Evolutionary conservation across 2,329 filamentous ascomycete genomes (phyloP), one percentile per base, ranked within the genome.

Genomic region (Colletotrichum lentis): DNA sequence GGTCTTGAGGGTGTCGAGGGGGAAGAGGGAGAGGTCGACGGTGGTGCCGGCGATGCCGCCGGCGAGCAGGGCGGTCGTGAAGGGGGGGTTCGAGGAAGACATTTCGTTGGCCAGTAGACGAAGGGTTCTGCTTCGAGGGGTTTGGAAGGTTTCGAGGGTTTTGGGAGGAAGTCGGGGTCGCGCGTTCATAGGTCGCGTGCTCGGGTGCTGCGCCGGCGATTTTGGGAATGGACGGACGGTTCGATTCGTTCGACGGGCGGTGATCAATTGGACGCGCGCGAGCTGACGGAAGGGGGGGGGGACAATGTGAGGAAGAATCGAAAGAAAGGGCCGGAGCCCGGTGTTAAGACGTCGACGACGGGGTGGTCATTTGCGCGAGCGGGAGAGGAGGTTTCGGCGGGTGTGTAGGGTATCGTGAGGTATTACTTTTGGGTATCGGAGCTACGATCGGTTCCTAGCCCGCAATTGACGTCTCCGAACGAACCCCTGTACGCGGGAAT

Each of bases 1-100:
- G 50, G 96, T 99, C 83, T 99, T 99, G 77, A 99, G 90, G 0
- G 96, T 99, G 86, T 99, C 96, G 84, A 99, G 93, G 0, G 96
- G 96, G 84, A 92, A 99, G 77, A 99, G 92, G 64, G 94, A 94
- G 75, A 97, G 90, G 86, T 99, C 96, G 80, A 98, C 96, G 16
- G 94, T 97, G 55, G 96, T 96, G 77, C 96, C 96, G 73, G 96
- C 96, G 72, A 97, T 83, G 76, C 90, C 96, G 79, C 96, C 96
- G 73, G 96, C 93, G 84, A 90, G 78, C 74, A 90, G 87, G 75
- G 88, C 86, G 31, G 86, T 84, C 62, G 84, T 83, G 82, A 88
- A 90, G 74, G 83, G 77, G 73, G 70, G 68, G 53, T 43, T 57
- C 27, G 73, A 57, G 55, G 71, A 62, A 56, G 69, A 61, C 67